Evolutionary conservation across 2,329 filamentous ascomycete species (phyloP), one percentile per base, ranked within the genome.

Genomic region (Pyrenochaeta sp.): DNA sequence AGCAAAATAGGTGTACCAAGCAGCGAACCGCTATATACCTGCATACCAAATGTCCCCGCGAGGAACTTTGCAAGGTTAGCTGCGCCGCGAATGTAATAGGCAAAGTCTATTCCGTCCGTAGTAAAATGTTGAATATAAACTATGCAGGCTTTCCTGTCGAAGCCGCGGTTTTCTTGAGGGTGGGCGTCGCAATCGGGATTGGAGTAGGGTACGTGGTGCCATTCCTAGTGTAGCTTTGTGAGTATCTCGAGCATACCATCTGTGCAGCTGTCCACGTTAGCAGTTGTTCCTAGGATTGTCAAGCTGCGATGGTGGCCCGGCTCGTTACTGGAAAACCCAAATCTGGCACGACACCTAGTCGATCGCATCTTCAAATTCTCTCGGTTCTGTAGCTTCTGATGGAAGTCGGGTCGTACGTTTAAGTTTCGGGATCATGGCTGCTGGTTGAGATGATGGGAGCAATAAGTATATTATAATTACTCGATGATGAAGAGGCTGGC

Each of bases 51-150:
- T 1, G 56, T 64, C 3, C 61, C 63, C 8, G 39, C 34, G n/a
- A 56, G 48, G 12, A 72, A 69, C 30, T 50, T 65, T 2, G 52
- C 28, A 43, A 59, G 13, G n/a, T 66, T 46, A 2, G 28, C 24
- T 5, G n/a, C 32, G 12, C 66, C 66, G 13, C 53, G 50, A 30
- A 73, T 49, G 32, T 64, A 66, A 50, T 66, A 72, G 15, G 54
- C 54, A 28, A 72, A 66, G 28, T 68, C 62, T 4, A 34, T 45
- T 0, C 39, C 39, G 6, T 68, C 55, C 4, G 32, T 58, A 49
- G 69, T 71, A 55, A 74, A 72, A 15, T 27, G 22, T 5, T 37
- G 45, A 45, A 73, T 67, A 52, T 56, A 66, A 15, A 74, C 61
- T 9, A 71, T 25, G 25, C 30, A 43, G 3, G 61, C 46, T 10